These are phyloP conservation scores for Zasmidium angulare DNA, from an alignment of 2,329 filamentous ascomycete species.

Conservation along the genomic window DNA sequence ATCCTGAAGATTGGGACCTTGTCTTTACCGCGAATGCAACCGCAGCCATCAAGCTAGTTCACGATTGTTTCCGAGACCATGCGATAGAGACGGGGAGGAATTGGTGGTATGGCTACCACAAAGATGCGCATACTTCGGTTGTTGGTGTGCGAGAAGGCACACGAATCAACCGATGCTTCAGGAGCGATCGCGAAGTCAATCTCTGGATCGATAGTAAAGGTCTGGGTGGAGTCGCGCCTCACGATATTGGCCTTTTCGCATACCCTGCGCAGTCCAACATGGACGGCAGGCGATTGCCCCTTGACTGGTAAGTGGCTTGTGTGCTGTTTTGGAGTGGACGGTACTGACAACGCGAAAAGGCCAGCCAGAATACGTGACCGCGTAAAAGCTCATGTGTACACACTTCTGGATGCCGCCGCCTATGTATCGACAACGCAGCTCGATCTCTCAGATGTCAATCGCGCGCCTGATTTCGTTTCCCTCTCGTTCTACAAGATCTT, in stretches of 20 bases:
- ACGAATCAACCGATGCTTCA: constrained; percentile 63
- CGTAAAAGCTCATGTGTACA: constrained; percentile 48
- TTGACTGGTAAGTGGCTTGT: constrained; percentile 61
- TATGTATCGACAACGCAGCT: constrained; percentile 74
- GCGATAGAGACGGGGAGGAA: constrained; percentile 38
- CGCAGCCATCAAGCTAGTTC: constrained; percentile 80
- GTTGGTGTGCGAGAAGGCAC: constrained; percentile 76
- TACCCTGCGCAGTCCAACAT: constrained; percentile 91
- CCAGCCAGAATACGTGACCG: constrained; percentile 43
- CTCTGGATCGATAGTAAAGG: constrained; percentile 58
- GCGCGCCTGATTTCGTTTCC: constrained; percentile 84
- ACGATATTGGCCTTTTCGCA: constrained; percentile 58
- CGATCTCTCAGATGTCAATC: constrained; percentile 63
- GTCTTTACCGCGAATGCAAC: constrained; percentile 91
- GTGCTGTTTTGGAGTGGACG: background rate
- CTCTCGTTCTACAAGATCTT: constrained; percentile 95
- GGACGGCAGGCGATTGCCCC: constrained; percentile 73
- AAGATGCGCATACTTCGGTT: constrained; percentile 79
- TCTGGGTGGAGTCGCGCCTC: constrained; percentile 30
- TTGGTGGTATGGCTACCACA: constrained; percentile 63
- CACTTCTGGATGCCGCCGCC: constrained; percentile 79
- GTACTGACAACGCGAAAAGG: constrained; percentile 13
- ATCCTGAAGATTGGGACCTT: constrained; percentile 77
- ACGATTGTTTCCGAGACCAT: constrained; percentile 69
- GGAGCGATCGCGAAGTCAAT: constrained; percentile 61